Evolutionary conservation across 2,329 filamentous ascomycete species (phyloP).

Genomic region (Scedosporium apiospermum): DNA sequence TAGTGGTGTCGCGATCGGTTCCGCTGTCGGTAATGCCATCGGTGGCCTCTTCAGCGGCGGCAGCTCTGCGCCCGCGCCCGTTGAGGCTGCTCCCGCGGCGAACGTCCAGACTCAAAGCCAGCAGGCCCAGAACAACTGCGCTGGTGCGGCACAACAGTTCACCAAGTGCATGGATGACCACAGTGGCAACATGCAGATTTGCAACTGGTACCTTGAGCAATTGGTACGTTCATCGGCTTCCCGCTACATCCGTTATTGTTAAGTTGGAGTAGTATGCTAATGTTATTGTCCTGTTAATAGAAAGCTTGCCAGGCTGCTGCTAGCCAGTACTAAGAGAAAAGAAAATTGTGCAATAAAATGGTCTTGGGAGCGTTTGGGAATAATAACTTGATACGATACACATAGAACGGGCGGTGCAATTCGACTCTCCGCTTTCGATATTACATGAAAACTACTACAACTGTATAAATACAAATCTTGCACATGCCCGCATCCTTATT

Average conservation of each 20-base stretch:
- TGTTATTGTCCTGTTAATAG: constrained; percentile 21
- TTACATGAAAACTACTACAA: constrained; percentile 12
- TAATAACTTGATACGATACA: constrained; percentile 5
- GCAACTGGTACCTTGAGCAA: constrained; percentile 97
- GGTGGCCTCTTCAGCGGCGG: constrained; percentile 79
- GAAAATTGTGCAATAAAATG: neutral
- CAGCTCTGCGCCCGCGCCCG: constrained; percentile 48
- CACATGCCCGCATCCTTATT: constrained; percentile 14
- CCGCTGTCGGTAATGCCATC: constrained; percentile 89
- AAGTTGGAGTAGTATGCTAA: neutral
- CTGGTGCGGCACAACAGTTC: constrained; percentile 72
- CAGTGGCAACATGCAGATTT: constrained; percentile 87
- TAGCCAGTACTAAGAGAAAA: constrained; percentile 49
- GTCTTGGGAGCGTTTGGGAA: neutral
- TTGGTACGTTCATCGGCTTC: constrained; percentile 36
- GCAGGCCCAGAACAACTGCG: constrained; percentile 53
- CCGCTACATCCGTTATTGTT: constrained; percentile 9
- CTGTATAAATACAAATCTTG: constrained; percentile 11
- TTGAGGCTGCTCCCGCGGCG: constrained; percentile 37
- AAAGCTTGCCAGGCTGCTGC: constrained; percentile 79
- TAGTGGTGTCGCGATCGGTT: constrained; percentile 94
- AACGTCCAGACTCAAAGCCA: constrained; percentile 36
- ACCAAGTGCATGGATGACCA: constrained; percentile 96
- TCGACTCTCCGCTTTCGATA: constrained; percentile 3
- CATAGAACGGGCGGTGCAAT: constrained; percentile 2